Evolutionary conservation across 306 rosid genomes (phyloP).

Genomic region (Fragaria iinumae): DNA sequence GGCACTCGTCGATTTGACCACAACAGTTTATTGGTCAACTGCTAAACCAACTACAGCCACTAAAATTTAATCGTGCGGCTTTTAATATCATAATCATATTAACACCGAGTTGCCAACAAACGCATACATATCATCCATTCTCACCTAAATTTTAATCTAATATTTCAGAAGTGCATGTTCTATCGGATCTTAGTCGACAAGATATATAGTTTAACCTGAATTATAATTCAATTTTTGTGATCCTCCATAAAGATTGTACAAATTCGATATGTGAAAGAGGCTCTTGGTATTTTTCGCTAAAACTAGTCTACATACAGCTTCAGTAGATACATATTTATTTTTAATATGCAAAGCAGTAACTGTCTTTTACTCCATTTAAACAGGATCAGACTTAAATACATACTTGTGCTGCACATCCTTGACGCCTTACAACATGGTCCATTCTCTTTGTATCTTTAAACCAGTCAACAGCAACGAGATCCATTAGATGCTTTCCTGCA

Average conservation of each 20-base stretch:
- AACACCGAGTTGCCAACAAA: background rate
- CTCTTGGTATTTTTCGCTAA: background rate
- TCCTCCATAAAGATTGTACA: background rate
- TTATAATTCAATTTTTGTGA: background rate
- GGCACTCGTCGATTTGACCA: background rate
- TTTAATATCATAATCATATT: background rate
- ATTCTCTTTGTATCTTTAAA: slow-evolving; percentile 94
- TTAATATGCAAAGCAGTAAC: background rate
- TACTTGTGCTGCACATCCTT: slow-evolving; percentile 96
- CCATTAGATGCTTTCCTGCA: slow-evolving; percentile 94
- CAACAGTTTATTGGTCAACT: background rate
- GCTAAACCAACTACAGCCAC: background rate
- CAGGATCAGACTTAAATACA: slow-evolving; percentile 20
- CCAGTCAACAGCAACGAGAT: slow-evolving; percentile 99
- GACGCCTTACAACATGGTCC: slow-evolving; percentile 94
- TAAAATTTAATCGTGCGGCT: background rate
- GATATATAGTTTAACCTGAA: background rate
- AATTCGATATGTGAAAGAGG: background rate
- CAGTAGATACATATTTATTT: background rate
- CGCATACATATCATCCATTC: background rate
- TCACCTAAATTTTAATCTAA: background rate
- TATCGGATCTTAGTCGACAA: background rate
- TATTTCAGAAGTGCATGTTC: background rate
- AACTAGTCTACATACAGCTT: background rate
- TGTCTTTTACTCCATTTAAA: background rate